A percentile compares a stretch with the other conserved stretches of the same genome.
Conservation (phyloP, 306 rosid species). For the Inga leiocalycina region DNA sequence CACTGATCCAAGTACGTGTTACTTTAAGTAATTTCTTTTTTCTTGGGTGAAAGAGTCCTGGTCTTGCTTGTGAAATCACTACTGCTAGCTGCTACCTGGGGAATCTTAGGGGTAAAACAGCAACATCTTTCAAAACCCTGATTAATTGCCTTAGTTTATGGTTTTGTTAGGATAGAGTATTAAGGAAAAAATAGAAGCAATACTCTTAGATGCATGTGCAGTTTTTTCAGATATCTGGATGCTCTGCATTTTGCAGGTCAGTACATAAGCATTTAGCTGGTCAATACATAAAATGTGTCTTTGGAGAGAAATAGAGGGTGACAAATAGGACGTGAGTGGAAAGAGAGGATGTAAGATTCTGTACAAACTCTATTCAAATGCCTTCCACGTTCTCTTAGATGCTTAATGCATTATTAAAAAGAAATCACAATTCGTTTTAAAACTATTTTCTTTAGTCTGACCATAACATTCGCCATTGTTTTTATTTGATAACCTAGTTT, state of each 20-base stretch:
- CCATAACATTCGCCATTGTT: neutral
- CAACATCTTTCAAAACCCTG: neutral
- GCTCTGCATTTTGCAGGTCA: neutral
- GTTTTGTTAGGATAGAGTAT: neutral
- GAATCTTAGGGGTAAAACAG: neutral
- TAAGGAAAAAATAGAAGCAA: neutral
- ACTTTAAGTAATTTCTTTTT: neutral
- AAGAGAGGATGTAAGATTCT: neutral
- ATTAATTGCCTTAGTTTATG: neutral
- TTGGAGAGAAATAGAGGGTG: neutral
- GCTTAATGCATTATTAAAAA: neutral
- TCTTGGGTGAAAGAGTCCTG: neutral
- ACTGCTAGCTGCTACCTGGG: constrained; percentile 16
- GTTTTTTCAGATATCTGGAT: neutral
- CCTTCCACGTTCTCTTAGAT: neutral
- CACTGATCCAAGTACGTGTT: constrained; percentile 86
- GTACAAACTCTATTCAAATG: neutral
- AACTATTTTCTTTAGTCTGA: neutral
- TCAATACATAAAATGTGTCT: neutral
- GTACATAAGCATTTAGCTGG: neutral
- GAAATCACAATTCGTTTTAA: neutral
- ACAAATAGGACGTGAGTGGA: neutral
- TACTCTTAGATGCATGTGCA: neutral
- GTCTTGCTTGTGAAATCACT: constrained; percentile 3
- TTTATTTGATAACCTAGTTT: neutral